Evolutionary conservation across 2,329 filamentous ascomycete species (phyloP).

Genomic region (Penicillium capsulatum): DNA sequence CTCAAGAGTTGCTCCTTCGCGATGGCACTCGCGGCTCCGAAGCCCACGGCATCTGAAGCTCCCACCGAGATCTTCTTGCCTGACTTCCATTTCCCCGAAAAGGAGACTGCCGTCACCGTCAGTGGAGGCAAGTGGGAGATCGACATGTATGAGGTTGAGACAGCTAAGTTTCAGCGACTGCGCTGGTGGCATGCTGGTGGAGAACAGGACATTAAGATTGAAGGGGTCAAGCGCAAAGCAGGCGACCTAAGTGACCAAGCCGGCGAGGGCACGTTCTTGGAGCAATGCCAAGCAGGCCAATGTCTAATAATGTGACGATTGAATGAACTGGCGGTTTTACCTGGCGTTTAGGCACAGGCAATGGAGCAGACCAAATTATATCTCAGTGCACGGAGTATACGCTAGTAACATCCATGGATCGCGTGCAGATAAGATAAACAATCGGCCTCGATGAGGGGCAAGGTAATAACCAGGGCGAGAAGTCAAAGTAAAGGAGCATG

Average conservation of each 20-base stretch:
- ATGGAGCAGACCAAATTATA: neutral
- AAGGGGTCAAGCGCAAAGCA: slow-evolving; percentile 63
- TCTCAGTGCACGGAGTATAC: neutral
- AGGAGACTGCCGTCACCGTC: slow-evolving; percentile 66
- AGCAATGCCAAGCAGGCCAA: slow-evolving; percentile 50
- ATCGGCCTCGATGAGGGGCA: slow-evolving; percentile 23
- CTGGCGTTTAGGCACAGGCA: neutral
- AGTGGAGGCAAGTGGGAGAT: slow-evolving; percentile 90
- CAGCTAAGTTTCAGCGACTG: slow-evolving; percentile 67
- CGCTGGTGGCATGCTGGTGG: slow-evolving; percentile 92
- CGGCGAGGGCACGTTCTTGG: slow-evolving; percentile 73
- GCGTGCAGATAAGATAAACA: slow-evolving; percentile 25
- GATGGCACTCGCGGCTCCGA: slow-evolving; percentile 62
- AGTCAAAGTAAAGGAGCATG: neutral
- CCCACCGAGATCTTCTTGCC: slow-evolving; percentile 85
- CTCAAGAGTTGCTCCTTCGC: slow-evolving; percentile 72
- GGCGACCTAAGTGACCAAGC: slow-evolving; percentile 43
- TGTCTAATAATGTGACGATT: slow-evolving; percentile 50
- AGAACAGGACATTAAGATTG: slow-evolving; percentile 72
- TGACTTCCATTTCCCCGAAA: slow-evolving; percentile 83
- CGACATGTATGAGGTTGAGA: slow-evolving; percentile 65
- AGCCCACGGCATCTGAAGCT: slow-evolving; percentile 56
- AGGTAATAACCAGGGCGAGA: slow-evolving; percentile 4
- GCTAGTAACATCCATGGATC: slow-evolving; percentile 8
- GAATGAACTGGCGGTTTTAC: neutral